Percentiles rank a stretch among this genome's conserved stretches.
phyloP scores from a whole-genome alignment of 805 yeast genomes.

The Teunomyces gatunensis region DNA sequence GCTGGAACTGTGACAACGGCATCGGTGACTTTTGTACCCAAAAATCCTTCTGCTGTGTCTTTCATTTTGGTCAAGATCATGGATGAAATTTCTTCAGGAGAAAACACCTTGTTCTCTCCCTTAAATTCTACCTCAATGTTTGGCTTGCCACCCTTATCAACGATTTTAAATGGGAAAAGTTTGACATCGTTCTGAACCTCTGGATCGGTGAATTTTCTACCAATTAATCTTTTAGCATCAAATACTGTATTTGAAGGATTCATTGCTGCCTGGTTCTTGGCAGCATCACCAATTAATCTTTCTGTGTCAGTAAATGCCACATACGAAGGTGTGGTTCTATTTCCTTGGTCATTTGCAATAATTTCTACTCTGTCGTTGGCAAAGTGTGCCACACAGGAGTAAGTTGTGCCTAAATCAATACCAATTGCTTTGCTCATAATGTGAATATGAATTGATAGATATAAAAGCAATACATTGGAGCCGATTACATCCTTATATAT shows the following conservation, averaged over 20 bases:
- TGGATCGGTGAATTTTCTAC: constrained; percentile 72
- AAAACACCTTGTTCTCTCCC: constrained; percentile 82
- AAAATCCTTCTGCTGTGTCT: constrained; percentile 87
- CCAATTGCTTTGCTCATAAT: constrained; percentile 53
- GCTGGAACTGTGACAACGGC: constrained; percentile 46
- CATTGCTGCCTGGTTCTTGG: constrained; percentile 97
- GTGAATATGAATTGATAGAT: background rate
- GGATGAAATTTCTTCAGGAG: constrained; percentile 93
- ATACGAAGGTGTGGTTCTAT: constrained; percentile 96
- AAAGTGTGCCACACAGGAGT: constrained; percentile 85
- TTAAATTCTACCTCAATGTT: constrained; percentile 81
- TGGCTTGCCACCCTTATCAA: constrained; percentile 82
- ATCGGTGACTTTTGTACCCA: constrained; percentile 73
- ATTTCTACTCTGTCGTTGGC: constrained; percentile 86
- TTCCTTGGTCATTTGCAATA: constrained; percentile 97
- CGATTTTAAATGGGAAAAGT: constrained; percentile 85
- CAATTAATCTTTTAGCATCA: constrained; percentile 94
- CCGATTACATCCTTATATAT: background rate
- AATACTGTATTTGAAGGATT: constrained; percentile 92
- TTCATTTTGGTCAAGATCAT: constrained; percentile 92
- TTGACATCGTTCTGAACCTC: constrained; percentile 77
- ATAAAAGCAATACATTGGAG: background rate
- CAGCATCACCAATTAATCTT: constrained; percentile 96
- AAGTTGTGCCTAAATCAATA: constrained; percentile 96
- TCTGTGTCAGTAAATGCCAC: constrained; percentile 96